A percentile compares a stretch with the other conserved stretches of the same genome.
Conservation (phyloP, 495 filamentous ascomycete species). For the Neurospora pannonica region DNA sequence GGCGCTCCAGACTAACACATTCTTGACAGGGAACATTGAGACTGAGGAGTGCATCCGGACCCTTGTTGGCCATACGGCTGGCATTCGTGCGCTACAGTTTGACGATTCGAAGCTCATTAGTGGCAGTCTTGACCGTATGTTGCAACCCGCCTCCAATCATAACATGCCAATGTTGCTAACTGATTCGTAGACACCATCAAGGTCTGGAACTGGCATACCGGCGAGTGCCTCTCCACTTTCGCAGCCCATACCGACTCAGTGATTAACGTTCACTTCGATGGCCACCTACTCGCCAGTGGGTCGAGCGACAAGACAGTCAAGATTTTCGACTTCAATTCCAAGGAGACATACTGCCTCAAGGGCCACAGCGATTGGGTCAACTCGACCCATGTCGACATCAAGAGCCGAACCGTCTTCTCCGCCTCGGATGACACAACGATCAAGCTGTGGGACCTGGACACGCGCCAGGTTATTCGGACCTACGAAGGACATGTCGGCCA, state of each 20-base stretch:
- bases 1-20: neutral
- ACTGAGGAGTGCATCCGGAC: constrained; percentile 78
- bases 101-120: constrained; percentile 64
- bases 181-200: constrained; percentile 48
- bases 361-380: constrained; percentile 95
- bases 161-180: constrained; percentile 2
- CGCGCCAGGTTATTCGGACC: constrained; percentile 60
- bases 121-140: constrained; percentile 23
- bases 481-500: constrained; percentile 94
- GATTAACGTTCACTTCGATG: constrained; percentile 76
- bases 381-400: constrained; percentile 69
- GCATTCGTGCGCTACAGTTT: constrained; percentile 84
- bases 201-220: constrained; percentile 95
- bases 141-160: neutral
- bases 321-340: constrained; percentile 86
- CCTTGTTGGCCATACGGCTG: constrained; percentile 68
- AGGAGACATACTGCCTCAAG: constrained; percentile 64
- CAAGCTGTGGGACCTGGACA: constrained; percentile 66
- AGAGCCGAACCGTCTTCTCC: constrained; percentile 77
- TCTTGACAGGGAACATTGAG: constrained; percentile 57
- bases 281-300: constrained; percentile 71
- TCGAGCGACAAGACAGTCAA: constrained; percentile 85
- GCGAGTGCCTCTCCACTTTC: constrained; percentile 74
- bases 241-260: constrained; percentile 70
- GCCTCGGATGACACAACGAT: constrained; percentile 90